These are phyloP conservation scores for Escovopsis weberi DNA, from an alignment of 2,329 filamentous ascomycete genomes.

Conservation along the genomic window DNA sequence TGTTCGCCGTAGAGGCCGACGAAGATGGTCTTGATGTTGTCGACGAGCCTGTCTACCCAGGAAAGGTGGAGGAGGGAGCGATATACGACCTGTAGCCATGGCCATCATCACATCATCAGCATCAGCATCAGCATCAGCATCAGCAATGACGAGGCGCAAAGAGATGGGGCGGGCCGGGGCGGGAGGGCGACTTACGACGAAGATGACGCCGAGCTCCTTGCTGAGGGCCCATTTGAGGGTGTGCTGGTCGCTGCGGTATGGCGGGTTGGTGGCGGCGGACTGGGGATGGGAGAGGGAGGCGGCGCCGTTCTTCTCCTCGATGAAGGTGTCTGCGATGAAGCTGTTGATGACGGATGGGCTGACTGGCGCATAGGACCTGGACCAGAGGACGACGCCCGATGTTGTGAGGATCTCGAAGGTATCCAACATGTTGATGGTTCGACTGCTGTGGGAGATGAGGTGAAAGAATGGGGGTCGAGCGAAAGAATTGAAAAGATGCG, in stretches of 20 bases:
- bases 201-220: slow-evolving; percentile 89
- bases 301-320: slow-evolving; percentile 70
- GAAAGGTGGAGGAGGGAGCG: slow-evolving; percentile 87
- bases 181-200: slow-evolving; percentile 48
- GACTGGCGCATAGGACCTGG: slow-evolving; percentile 67
- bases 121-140: neutral
- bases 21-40: slow-evolving; percentile 88
- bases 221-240: slow-evolving; percentile 86
- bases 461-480: too few species aligned
- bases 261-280: slow-evolving; percentile 49
- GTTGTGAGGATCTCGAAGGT: slow-evolving; percentile 94
- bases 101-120: slow-evolving; percentile 8
- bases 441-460: too few species aligned
- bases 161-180: too few species aligned
- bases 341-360: slow-evolving; percentile 78
- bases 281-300: slow-evolving; percentile 43
- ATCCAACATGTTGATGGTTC: slow-evolving; percentile 58
- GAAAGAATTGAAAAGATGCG: too few species aligned
- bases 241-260: slow-evolving; percentile 84
- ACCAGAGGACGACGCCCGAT: slow-evolving; percentile 94
- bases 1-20: slow-evolving; percentile 80
- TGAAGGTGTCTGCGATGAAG: slow-evolving; percentile 93
- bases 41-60: slow-evolving; percentile 93
- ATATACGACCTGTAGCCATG: slow-evolving; percentile 66
- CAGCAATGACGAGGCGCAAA: too few species aligned